Conservation (phyloP, 495 filamentous ascomycete species). For the Xylaria venustula region DNA sequence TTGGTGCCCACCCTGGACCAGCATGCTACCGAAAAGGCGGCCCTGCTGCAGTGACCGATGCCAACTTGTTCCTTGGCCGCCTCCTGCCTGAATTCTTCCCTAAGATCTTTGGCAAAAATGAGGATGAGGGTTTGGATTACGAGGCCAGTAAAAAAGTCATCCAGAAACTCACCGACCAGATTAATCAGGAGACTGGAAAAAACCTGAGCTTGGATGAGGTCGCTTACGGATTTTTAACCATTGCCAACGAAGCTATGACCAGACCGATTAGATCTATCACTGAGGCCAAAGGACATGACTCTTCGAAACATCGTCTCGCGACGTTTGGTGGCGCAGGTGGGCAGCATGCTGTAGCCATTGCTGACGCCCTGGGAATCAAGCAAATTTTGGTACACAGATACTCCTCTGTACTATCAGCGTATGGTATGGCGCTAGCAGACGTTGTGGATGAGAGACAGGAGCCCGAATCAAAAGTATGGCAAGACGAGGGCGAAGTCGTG, state of each 20-base stretch:
- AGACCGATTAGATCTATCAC: conserved; percentile 89
- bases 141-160: conserved; percentile 76
- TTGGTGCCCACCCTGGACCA: conserved; percentile 88
- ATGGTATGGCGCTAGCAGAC: conserved; percentile 95
- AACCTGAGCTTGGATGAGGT: conserved; percentile 84
- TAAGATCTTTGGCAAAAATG: conserved; percentile 91
- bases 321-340: conserved; percentile 95
- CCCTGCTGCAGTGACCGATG: conserved; percentile 89
- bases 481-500: conserved; percentile 52
- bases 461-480: conserved; percentile 81
- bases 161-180: conserved; percentile 70
- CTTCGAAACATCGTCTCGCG: conserved; percentile 82
- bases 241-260: conserved; percentile 96
- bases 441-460: conserved; percentile 92
- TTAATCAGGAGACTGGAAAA: conserved; percentile 68
- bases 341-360: conserved; percentile 95
- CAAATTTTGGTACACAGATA: conserved; percentile 90
- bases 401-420: conserved; percentile 92
- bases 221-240: conserved; percentile 84
- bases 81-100: conserved; percentile 94
- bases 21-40: conserved; percentile 95
- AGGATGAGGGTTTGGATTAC: conserved; percentile 81
- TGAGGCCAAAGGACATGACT: conserved; percentile 91
- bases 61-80: conserved; percentile 80
- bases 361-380: conserved; percentile 78